Conservation (phyloP, 495 filamentous ascomycete species). For the Sordaria brevicollis region DNA sequence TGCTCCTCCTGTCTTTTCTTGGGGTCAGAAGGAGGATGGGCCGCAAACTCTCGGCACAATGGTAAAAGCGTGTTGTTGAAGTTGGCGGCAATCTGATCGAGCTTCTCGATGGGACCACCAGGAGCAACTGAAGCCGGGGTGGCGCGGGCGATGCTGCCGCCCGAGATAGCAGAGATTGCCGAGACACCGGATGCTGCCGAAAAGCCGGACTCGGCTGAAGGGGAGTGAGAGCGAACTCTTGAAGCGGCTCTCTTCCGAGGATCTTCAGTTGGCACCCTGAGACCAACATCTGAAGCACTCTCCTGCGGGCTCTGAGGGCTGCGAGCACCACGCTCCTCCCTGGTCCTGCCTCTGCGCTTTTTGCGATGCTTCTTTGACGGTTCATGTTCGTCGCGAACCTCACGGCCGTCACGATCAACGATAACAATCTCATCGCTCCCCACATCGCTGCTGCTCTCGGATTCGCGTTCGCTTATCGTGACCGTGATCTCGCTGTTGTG, state of each 20-base stretch:
- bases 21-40: slow-evolving; percentile 54
- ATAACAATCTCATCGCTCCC: slow-evolving; percentile 35
- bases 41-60: slow-evolving; percentile 51
- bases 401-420: slow-evolving; percentile 14
- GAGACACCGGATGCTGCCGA: slow-evolving; percentile 5
- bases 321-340: slow-evolving; percentile 10
- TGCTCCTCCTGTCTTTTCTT: slow-evolving; percentile 70
- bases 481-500: slow-evolving; percentile 62
- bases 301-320: slow-evolving; percentile 21
- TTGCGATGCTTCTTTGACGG: slow-evolving; percentile 13
- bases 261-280: slow-evolving; percentile 16
- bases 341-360: slow-evolving; percentile 10
- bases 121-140: slow-evolving; percentile 23
- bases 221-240: slow-evolving; percentile 19
- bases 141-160: slow-evolving; percentile 5
- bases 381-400: slow-evolving; percentile 2
- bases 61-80: slow-evolving; percentile 60
- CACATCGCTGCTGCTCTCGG: slow-evolving; percentile 41
- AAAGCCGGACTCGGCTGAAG: slow-evolving; percentile 6
- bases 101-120: slow-evolving; percentile 52
- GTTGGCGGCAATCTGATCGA: slow-evolving; percentile 56
- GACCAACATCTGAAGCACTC: slow-evolving; percentile 23
- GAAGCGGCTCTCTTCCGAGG: slow-evolving; percentile 12
- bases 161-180: slow-evolving; percentile 2
- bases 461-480: slow-evolving; percentile 39